Conservation (phyloP, 768 basidiomycete genomes). For the Macrolepiota fuliginosa region DNA sequence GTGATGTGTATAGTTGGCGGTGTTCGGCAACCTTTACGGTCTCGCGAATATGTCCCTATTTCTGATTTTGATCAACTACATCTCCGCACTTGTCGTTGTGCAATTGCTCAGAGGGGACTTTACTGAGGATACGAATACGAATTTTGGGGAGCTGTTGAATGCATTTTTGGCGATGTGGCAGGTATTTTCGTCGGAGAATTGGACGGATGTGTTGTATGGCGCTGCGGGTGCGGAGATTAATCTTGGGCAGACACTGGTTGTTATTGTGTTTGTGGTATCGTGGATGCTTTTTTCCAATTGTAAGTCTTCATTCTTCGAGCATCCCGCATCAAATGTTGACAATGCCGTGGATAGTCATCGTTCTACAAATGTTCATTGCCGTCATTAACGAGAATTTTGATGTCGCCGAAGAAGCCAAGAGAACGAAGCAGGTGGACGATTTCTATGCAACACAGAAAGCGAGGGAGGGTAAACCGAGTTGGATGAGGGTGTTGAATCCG, state of each 20-base stretch:
- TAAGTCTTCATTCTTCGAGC: constrained; percentile 35
- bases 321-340: background rate
- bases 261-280: constrained; percentile 67
- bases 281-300: constrained; percentile 96
- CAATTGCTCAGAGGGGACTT: constrained; percentile 89
- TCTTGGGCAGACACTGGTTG: constrained; percentile 68
- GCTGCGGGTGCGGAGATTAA: constrained; percentile 58
- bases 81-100: constrained; percentile 78
- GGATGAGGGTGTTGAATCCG: constrained; percentile 80
- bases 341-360: constrained; percentile 50
- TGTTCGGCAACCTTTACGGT: constrained; percentile 92
- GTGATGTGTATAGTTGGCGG: constrained; percentile 56
- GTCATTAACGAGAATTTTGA: constrained; percentile 96
- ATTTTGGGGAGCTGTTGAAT: constrained; percentile 82
- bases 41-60: constrained; percentile 91
- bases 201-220: constrained; percentile 74
- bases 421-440: constrained; percentile 71
- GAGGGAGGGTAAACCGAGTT: constrained; percentile 48
- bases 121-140: constrained; percentile 47
- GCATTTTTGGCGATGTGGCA: constrained; percentile 86
- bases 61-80: constrained; percentile 81
- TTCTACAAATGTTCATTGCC: constrained; percentile 95
- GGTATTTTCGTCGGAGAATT: constrained; percentile 92
- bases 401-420: constrained; percentile 89
- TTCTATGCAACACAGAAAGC: constrained; percentile 62